Percentiles rank a stretch among this genome's conserved stretches.
These are phyloP conservation scores for Candida labiduridarum DNA, from an alignment of 1,139 yeast genomes.

Conservation along the genomic window DNA sequence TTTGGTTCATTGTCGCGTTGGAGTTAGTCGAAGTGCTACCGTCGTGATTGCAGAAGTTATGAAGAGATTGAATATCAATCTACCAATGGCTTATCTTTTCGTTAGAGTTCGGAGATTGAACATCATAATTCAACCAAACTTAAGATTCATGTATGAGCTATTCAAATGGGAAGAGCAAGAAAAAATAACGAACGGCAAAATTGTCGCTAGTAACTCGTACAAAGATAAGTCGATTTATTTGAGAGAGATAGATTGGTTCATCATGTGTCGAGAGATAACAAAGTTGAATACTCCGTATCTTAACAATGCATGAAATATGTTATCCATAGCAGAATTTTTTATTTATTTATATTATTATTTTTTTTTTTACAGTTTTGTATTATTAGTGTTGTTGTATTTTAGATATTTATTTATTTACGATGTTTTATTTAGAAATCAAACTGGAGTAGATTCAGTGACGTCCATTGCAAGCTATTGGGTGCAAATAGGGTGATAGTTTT, in stretches of 20 bases:
- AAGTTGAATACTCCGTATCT: conserved; percentile 68
- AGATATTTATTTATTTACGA: neutral
- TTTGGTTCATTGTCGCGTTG: conserved; percentile 53
- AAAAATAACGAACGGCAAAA: conserved; percentile 4
- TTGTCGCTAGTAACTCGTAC: neutral
- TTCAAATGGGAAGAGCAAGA: conserved; percentile 49
- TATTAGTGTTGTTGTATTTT: neutral
- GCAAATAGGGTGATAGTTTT: neutral
- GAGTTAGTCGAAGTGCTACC: conserved; percentile 52
- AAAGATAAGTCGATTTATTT: conserved; percentile 20
- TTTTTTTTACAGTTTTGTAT: neutral
- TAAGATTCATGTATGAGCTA: conserved; percentile 51
- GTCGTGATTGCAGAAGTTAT: conserved; percentile 53
- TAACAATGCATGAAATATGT: conserved; percentile 14
- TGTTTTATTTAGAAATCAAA: neutral
- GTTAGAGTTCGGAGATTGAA: conserved; percentile 50
- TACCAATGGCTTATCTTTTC: conserved; percentile 47
- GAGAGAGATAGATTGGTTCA: conserved; percentile 86
- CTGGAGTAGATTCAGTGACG: too few relatives aligned
- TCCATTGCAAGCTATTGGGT: neutral
- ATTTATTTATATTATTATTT: conserved; percentile 2
- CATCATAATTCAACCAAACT: conserved; percentile 51
- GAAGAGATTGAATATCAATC: conserved; percentile 37
- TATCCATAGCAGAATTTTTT: neutral
- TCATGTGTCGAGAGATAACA: conserved; percentile 84